These are phyloP conservation scores for Daphne laureola DNA, from an alignment of 441 rosid species.

Conservation along the genomic window DNA sequence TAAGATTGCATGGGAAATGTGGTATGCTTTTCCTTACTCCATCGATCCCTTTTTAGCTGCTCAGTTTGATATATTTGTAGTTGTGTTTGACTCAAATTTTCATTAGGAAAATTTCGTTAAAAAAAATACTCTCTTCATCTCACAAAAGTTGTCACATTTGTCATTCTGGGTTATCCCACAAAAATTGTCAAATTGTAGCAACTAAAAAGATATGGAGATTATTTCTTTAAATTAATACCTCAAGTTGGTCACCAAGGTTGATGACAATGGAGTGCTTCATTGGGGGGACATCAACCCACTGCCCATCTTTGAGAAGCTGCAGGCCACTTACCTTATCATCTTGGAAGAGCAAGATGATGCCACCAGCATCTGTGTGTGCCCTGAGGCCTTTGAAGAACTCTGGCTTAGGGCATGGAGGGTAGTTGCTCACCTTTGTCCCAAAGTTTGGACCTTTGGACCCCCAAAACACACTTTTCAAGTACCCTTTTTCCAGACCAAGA, in stretches of 20 bases:
- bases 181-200: too few species aligned
- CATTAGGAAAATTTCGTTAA: too few species aligned
- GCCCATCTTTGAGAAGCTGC: conserved; percentile 63
- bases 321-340: conserved; percentile 72
- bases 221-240: conserved; percentile 27
- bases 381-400: conserved; percentile 64
- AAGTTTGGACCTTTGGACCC: conserved; percentile 59
- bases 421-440: conserved; percentile 68
- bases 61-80: too few species aligned
- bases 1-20: too few species aligned
- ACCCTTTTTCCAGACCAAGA: conserved; percentile 52
- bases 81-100: too few species aligned
- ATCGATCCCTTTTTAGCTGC: too few species aligned
- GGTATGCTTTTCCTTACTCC: too few species aligned
- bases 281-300: conserved; percentile 69
- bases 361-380: conserved; percentile 77
- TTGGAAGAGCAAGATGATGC: conserved; percentile 57
- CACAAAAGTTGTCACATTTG: too few species aligned
- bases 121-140: too few species aligned
- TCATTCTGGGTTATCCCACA: too few species aligned
- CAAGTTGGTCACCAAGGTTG: conserved; percentile 74
- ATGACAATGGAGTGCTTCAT: conserved; percentile 59
- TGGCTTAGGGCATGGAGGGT: conserved; percentile 73
- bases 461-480: conserved; percentile 42
- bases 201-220: too few species aligned